Conservation (phyloP, 2,329 filamentous ascomycete species). For the Phialocephala sp. region DNA sequence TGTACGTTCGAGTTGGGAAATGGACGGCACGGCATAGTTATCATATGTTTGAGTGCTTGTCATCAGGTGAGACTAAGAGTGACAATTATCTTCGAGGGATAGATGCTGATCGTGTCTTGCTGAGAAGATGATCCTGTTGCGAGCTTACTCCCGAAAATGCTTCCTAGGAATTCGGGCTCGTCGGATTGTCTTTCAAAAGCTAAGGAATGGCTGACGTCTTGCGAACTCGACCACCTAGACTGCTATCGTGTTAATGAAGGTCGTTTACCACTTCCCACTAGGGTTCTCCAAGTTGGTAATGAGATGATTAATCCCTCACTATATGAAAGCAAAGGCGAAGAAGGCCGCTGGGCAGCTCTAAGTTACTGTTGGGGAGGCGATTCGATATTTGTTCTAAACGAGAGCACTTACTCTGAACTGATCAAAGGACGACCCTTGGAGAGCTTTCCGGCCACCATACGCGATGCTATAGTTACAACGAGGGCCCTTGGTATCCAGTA, state of each 20-base stretch:
- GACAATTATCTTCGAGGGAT: background rate
- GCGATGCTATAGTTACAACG: constrained; percentile 19
- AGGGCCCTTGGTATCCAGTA: background rate
- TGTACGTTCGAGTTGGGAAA: background rate
- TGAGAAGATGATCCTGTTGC: background rate
- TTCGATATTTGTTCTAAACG: constrained; percentile 16
- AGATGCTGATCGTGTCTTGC: background rate
- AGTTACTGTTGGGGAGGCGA: constrained; percentile 27
- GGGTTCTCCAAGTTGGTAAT: background rate
- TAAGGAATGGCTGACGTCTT: background rate
- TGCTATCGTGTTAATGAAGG: background rate
- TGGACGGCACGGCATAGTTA: background rate
- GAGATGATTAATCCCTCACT: background rate
- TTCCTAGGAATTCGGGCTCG: background rate
- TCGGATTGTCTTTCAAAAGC: background rate
- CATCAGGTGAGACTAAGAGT: background rate
- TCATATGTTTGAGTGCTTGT: background rate
- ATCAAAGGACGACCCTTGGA: constrained; percentile 8
- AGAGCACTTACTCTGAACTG: background rate
- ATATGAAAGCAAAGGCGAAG: background rate
- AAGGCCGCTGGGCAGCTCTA: background rate
- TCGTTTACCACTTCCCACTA: background rate
- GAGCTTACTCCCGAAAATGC: background rate
- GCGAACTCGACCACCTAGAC: background rate
- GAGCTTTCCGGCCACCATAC: constrained; percentile 19